phyloP scores from a whole-genome alignment of 2,329 filamentous ascomycete species.

The Clarireedia homoeocarpa region DNA sequence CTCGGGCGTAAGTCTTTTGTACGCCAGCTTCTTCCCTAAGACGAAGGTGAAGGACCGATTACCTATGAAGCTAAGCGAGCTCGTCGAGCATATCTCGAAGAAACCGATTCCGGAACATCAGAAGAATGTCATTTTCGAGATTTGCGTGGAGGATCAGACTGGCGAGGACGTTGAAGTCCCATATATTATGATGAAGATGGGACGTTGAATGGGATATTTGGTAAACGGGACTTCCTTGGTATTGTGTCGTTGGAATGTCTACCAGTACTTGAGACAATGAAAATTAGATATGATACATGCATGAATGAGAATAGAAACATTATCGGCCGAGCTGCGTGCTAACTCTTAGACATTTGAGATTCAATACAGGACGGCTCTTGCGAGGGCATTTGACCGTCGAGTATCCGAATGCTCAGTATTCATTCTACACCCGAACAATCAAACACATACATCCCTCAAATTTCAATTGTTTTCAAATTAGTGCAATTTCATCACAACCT shows the following conservation, averaged over 20 bases:
- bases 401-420: too few relatives aligned
- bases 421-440: too few relatives aligned
- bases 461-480: too few relatives aligned
- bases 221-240: neutral
- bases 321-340: too few relatives aligned
- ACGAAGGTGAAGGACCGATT: constrained; percentile 73
- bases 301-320: neutral
- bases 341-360: too few relatives aligned
- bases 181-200: constrained; percentile 78
- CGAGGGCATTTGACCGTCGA: too few relatives aligned
- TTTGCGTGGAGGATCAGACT: constrained; percentile 80
- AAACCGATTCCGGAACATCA: constrained; percentile 86
- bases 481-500: too few relatives aligned
- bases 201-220: constrained; percentile 14
- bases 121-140: constrained; percentile 93
- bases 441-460: too few relatives aligned
- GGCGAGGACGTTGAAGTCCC: constrained; percentile 96
- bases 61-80: constrained; percentile 74
- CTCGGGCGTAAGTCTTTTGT: constrained; percentile 92
- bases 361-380: too few relatives aligned
- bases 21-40: constrained; percentile 84
- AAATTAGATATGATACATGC: neutral
- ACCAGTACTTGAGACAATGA: too few relatives aligned
- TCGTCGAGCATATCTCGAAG: constrained; percentile 84
- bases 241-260: neutral